phyloP scores from a whole-genome alignment of 768 basidiomycete species.

The Auricularia cornea region DNA sequence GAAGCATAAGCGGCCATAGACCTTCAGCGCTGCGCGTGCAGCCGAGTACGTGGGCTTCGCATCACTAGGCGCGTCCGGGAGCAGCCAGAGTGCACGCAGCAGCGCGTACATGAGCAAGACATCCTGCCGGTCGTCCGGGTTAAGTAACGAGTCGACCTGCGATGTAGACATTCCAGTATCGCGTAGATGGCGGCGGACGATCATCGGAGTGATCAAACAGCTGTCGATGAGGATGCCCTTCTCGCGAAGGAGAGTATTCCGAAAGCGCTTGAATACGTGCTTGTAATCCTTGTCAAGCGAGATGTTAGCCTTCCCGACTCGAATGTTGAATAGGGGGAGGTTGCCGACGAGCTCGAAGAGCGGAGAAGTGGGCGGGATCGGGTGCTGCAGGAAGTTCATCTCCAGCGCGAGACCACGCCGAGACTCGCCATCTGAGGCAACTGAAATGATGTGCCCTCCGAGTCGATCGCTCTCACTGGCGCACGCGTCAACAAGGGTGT shows the following conservation, averaged over 20 bases:
- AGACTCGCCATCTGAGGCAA: constrained; percentile 26
- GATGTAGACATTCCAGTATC: constrained; percentile 3
- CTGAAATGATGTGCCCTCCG: not conserved
- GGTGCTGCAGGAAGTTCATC: constrained; percentile 15
- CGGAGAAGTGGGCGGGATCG: constrained; percentile 13
- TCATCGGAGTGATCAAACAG: constrained; percentile 15
- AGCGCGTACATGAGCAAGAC: constrained; percentile 21
- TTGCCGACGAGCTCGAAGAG: constrained; percentile 14
- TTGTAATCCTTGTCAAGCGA: constrained; percentile 29
- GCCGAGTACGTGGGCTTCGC: constrained; percentile 12
- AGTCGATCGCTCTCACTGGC: no score
- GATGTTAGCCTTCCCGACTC: constrained; percentile 26
- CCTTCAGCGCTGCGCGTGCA: constrained; percentile 16
- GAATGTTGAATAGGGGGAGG: constrained; percentile 17
- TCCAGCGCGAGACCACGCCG: constrained; percentile 19
- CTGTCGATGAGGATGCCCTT: constrained; percentile 17
- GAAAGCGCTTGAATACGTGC: constrained; percentile 26
- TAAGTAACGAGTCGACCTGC: constrained; percentile 16
- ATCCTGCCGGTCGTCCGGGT: constrained; percentile 26
- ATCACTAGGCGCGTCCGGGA: constrained; percentile 9
- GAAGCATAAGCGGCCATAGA: constrained; percentile 15
- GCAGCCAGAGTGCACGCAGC: constrained; percentile 18
- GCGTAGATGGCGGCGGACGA: constrained; percentile 18
- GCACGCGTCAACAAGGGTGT: no score
- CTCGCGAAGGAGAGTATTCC: constrained; percentile 21